A percentile compares a stretch with the other conserved stretches of the same genome.
Evolutionary conservation across 441 rosid species (phyloP).

Genomic region (Populus hybrid): DNA sequence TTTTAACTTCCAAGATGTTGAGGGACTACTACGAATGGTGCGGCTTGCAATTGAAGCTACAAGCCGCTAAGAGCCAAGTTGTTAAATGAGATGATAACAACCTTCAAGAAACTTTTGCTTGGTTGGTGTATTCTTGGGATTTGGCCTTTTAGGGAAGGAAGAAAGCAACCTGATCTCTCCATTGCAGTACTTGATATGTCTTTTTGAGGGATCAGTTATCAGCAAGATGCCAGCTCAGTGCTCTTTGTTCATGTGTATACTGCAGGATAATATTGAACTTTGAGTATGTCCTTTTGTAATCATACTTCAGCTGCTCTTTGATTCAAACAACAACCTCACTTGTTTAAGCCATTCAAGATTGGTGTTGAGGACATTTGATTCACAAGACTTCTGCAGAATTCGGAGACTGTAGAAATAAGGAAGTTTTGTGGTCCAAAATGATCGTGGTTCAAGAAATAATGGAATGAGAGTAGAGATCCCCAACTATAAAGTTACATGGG

Average conservation of each 20-base stretch:
- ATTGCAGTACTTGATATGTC: slow-evolving; percentile 18
- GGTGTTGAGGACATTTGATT: slow-evolving; percentile 20
- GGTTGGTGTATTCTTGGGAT: slow-evolving; percentile 23
- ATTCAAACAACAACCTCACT: slow-evolving; percentile 16
- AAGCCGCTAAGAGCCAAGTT: slow-evolving; percentile 29
- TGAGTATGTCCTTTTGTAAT: slow-evolving; percentile 17
- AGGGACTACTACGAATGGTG: slow-evolving; percentile 52
- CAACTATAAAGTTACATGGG: slow-evolving; percentile 12
- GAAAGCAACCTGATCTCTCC: slow-evolving; percentile 13
- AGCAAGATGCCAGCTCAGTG: slow-evolving; percentile 19
- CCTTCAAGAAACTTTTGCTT: slow-evolving; percentile 30
- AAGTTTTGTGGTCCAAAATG: slow-evolving; percentile 12
- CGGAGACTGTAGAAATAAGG: slow-evolving; percentile 21
- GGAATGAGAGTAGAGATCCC: slow-evolving; percentile 22
- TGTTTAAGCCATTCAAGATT: slow-evolving; percentile 15
- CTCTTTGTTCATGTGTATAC: slow-evolving; percentile 44
- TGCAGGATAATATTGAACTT: slow-evolving; percentile 35
- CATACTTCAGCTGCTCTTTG: slow-evolving; percentile 26
- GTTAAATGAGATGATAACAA: slow-evolving; percentile 28
- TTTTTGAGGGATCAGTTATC: slow-evolving; percentile 31
- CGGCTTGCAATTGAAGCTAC: slow-evolving; percentile 58
- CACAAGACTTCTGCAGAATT: slow-evolving; percentile 16
- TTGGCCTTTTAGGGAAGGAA: slow-evolving; percentile 17
- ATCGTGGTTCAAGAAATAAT: slow-evolving; percentile 29
- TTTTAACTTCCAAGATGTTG: slow-evolving; percentile 82